These are phyloP conservation scores for Tetrahymena borealis DNA, from an alignment of 73 alveolate species.

Conservation along the genomic window DNA sequence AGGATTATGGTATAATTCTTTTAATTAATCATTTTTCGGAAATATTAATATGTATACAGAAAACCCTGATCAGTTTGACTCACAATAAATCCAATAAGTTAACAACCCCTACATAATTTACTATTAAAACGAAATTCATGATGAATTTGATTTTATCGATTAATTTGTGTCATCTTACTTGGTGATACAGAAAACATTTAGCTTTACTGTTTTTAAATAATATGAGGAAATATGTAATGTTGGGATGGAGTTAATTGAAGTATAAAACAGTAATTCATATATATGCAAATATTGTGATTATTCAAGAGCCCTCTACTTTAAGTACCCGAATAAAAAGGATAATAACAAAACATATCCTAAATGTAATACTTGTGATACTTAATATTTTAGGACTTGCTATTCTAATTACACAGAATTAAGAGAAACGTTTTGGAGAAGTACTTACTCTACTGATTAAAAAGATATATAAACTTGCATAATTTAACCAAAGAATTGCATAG, in stretches of 20 bases:
- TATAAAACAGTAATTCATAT: not conserved
- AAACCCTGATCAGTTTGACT: too few species aligned
- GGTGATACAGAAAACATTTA: too few species aligned
- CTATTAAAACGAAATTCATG: too few species aligned
- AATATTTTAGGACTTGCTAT: not conserved
- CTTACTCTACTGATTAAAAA: not conserved
- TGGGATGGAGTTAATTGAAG: not conserved
- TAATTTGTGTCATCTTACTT: too few species aligned
- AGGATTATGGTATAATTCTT: too few species aligned
- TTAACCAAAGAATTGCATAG: not conserved
- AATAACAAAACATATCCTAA: not conserved
- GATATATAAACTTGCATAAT: not conserved
- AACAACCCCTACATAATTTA: too few species aligned
- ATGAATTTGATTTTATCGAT: too few species aligned
- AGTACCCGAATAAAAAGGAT: too few species aligned
- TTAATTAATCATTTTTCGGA: too few species aligned
- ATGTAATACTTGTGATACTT: not conserved
- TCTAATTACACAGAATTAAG: not conserved
- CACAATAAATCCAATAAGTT: too few species aligned
- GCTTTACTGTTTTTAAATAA: not conserved
- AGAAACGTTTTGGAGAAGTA: not conserved
- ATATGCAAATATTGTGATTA: not conserved
- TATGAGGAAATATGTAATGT: not conserved
- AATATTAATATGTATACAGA: too few species aligned
- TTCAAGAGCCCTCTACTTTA: not conserved